Base-by-base conservation (phyloP, 2,329 filamentous ascomycete species). In the Apiospora malaysiana region DNA sequence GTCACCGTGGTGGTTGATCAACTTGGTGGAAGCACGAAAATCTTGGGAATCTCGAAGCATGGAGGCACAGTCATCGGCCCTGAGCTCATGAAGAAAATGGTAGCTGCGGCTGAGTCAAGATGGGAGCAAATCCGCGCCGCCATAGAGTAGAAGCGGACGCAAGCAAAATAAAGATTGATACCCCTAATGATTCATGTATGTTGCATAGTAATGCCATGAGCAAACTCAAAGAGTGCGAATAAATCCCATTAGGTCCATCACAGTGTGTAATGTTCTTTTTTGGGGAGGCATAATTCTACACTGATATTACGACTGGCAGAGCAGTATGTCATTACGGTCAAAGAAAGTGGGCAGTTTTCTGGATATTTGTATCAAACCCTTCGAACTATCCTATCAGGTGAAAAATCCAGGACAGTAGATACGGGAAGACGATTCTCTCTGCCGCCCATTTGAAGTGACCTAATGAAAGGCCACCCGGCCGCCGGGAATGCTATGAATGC, bases 341-440 rank as follows among this genome's bases (percentile, higher is more conserved):
- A 63, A 32, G 32, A 32, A 12, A 40, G 42, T 63, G 32, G 56
- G 56, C 27, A 18, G 16, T 63, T 78, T 93, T 56, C 77, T 93
- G 56, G 27, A 12, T 9, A 14, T 27, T n/a, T 63, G 91, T 93
- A 88, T 90, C 91, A 88, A 90, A 90, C 90, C 90, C 90, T 91
- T 93, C 92, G 92, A 94, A 92, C 92, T 86, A 90, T 92, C 90
- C 90, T 90, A 89, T 93, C 92, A 94, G 86, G 86, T 85, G 71
- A 81, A 82, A 83, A 91, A 89, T 94, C 92, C 88, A 93, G 91
- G 91, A 92, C 90, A 93, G 92, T 91, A 94, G 92, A 94, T 94
- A 94, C 92, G 91, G 91, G 91, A 89, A 86, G 91, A 89, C 81
- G 68, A 69, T 75, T 80, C 74, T 68, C 73, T 80, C 79, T 80